phyloP scores from a whole-genome alignment of 2,329 filamentous ascomycete species.

The Curvularia sp. region DNA sequence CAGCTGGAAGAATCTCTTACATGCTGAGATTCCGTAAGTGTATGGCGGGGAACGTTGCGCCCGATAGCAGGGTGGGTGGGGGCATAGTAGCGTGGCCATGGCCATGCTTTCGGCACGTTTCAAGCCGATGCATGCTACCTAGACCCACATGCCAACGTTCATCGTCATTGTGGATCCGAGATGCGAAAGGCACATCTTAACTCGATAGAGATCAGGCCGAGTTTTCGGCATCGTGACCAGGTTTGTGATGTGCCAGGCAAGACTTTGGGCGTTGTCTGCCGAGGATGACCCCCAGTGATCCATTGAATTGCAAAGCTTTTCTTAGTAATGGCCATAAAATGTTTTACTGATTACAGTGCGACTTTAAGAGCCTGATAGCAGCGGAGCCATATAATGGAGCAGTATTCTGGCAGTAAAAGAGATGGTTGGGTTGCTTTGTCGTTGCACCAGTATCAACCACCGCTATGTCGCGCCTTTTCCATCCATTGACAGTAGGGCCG shows the following conservation, averaged over 20 bases:
- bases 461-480: slow-evolving; percentile 40
- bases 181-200: background rate
- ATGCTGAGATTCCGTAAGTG: slow-evolving; percentile 12
- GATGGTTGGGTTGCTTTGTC: background rate
- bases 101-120: slow-evolving; percentile 8
- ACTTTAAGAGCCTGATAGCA: background rate
- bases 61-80: background rate
- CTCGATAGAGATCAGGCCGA: background rate
- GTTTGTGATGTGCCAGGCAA: background rate
- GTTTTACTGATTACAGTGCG: background rate
- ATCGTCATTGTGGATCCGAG: background rate
- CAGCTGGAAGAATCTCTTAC: background rate
- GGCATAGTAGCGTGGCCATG: background rate
- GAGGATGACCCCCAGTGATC: slow-evolving; percentile 5
- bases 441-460: background rate
- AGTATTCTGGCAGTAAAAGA: background rate
- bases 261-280: slow-evolving; percentile 8
- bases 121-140: slow-evolving; percentile 10
- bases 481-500: slow-evolving; percentile 43
- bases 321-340: slow-evolving; percentile 5
- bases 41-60: slow-evolving; percentile 2
- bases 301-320: background rate
- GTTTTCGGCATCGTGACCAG: slow-evolving; percentile 10
- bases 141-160: background rate
- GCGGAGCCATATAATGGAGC: background rate